These are phyloP conservation scores for Flueggea neowawraea DNA, from an alignment of 441 rosid species.

Conservation along the genomic window DNA sequence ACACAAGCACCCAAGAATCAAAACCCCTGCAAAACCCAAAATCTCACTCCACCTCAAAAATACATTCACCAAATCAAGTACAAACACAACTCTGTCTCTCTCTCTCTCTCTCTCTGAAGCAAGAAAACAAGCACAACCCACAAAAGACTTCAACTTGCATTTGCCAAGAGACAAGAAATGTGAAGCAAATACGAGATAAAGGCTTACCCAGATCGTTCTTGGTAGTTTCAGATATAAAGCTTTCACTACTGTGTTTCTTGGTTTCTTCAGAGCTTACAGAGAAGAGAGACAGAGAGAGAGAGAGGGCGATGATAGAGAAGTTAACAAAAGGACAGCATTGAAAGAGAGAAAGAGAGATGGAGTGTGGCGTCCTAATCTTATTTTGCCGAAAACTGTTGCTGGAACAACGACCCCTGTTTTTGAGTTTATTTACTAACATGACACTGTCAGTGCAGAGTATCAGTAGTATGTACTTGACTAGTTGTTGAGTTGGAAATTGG, in stretches of 20 bases:
- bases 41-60: not conserved
- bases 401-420: constrained; percentile 21
- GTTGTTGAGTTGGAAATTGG: not conserved
- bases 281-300: constrained; percentile 15
- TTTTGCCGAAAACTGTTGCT: constrained; percentile 1
- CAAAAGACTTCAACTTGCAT: constrained; percentile 9
- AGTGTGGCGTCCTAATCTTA: constrained; percentile 26
- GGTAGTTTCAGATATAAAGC: constrained; percentile 48
- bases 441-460: constrained; percentile 25
- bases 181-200: not conserved
- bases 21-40: not conserved
- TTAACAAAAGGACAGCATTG: constrained; percentile 17
- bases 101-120: constrained; percentile 1
- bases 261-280: constrained; percentile 10
- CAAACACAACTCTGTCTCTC: constrained; percentile 12
- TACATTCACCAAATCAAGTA: constrained; percentile 11
- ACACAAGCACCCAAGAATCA: too few species aligned
- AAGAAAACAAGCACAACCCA: constrained; percentile 10
- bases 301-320: constrained; percentile 12
- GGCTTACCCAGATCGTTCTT: constrained; percentile 33
- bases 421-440: constrained; percentile 35
- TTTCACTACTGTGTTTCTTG: not conserved
- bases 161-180: constrained; percentile 7
- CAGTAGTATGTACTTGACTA: not conserved
- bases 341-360: constrained; percentile 13